A percentile compares a stretch with the other conserved stretches of the same genome.
Conservation (phyloP, 345 rosid species). For the Populus nigra region DNA sequence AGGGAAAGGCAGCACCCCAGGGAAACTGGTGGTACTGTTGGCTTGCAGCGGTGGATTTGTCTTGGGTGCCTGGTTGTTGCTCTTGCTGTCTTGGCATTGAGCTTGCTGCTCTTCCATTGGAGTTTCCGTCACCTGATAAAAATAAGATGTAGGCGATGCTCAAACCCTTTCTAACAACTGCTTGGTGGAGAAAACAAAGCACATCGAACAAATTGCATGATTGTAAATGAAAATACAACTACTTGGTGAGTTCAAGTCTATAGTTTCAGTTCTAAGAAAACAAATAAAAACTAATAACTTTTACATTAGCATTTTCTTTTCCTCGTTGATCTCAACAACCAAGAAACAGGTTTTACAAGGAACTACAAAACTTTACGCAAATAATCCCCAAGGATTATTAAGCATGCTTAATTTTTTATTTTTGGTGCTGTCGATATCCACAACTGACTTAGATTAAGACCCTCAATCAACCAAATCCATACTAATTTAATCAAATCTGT, state of each 20-base stretch:
- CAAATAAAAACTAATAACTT: neutral
- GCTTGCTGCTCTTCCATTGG: slow-evolving; percentile 52
- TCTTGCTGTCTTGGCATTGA: slow-evolving; percentile 32
- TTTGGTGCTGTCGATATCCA: neutral
- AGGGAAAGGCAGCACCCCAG: slow-evolving; percentile 39
- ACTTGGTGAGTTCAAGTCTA: neutral
- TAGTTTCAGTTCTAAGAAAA: neutral
- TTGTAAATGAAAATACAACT: neutral
- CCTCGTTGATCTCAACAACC: neutral
- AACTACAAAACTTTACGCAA: neutral
- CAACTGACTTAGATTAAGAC: neutral
- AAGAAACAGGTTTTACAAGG: neutral
- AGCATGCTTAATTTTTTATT: neutral
- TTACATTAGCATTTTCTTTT: neutral
- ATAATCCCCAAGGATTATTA: neutral
- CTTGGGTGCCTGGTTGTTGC: slow-evolving; percentile 18
- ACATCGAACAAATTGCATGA: neutral
- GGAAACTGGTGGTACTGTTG: slow-evolving; percentile 24
- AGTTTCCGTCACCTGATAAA: slow-evolving; percentile 49
- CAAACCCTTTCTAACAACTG: neutral
- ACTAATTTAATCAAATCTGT: neutral
- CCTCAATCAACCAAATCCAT: neutral
- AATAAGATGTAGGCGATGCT: neutral
- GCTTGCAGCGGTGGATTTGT: slow-evolving; percentile 26
- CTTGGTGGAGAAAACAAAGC: neutral